These are phyloP conservation scores for Quercus gilva DNA, from an alignment of 306 rosid species.

Conservation along the genomic window DNA sequence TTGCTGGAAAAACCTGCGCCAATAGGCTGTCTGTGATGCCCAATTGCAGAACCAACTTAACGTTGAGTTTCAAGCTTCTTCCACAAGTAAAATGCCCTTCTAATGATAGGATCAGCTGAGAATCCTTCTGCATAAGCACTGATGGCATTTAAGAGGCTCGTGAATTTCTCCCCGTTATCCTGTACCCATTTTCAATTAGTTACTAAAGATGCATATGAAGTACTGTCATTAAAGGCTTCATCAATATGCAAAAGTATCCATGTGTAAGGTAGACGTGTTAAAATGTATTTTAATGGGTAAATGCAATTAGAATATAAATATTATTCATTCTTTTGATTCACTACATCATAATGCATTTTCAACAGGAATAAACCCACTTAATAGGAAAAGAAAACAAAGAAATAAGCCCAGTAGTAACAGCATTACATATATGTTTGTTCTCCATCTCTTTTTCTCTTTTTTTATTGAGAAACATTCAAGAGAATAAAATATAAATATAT, in stretches of 20 bases:
- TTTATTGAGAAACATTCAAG: neutral
- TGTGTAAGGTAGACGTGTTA: too few relatives aligned
- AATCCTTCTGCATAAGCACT: constrained; percentile 89
- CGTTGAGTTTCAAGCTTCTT: constrained; percentile 27
- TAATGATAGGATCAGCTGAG: constrained; percentile 71
- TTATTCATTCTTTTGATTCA: neutral
- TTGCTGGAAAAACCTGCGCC: neutral
- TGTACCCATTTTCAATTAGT: constrained; percentile 24
- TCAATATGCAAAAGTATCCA: neutral
- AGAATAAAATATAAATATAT: neutral
- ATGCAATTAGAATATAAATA: neutral
- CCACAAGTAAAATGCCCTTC: constrained; percentile 52
- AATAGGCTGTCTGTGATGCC: neutral
- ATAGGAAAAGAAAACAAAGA: neutral
- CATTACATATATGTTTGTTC: neutral
- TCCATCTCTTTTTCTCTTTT: neutral
- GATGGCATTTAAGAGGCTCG: constrained; percentile 64
- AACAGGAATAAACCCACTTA: neutral
- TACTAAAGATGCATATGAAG: neutral
- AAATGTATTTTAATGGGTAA: neutral
- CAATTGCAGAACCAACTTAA: neutral
- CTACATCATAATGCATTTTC: neutral
- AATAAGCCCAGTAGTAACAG: neutral
- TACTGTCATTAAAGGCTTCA: neutral
- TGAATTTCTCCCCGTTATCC: constrained; percentile 73